Evolutionary conservation across 208 protist species (phyloP).

Genomic region (Leishmania lainsoni): DNA sequence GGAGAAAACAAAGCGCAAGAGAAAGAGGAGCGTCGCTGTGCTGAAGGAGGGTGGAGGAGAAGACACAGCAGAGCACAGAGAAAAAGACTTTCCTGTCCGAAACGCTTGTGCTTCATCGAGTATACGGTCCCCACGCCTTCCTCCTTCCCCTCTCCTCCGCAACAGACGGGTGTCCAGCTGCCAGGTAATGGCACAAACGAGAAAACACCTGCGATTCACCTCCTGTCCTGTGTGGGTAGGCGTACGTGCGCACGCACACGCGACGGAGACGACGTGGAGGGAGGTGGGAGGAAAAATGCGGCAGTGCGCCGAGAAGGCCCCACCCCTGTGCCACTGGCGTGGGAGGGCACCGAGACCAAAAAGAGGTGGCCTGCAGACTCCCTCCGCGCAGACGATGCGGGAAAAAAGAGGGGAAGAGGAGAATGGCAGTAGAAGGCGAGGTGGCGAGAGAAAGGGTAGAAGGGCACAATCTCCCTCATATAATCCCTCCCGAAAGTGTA

Average conservation of each 20-base stretch:
- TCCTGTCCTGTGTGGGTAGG: background rate
- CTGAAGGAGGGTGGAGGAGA: background rate
- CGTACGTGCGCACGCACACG: background rate
- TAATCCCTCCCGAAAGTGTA: background rate
- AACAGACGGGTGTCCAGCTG: background rate
- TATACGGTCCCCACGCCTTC: background rate
- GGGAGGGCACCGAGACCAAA: background rate
- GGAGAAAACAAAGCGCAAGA: background rate
- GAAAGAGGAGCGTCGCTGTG: background rate
- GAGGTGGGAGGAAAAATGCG: background rate
- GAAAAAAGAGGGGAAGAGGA: background rate
- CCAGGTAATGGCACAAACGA: background rate
- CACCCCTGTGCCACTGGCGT: too few species aligned
- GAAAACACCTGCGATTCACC: too few species aligned
- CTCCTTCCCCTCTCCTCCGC: background rate
- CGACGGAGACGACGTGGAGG: background rate
- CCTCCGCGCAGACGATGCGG: background rate
- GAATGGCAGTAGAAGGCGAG: background rate
- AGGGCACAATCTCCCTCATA: background rate
- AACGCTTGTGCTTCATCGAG: background rate
- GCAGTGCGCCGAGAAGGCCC: background rate
- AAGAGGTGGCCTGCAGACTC: background rate
- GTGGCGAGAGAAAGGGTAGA: background rate
- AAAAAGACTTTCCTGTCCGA: background rate
- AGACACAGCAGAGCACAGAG: background rate